These are phyloP conservation scores for Pichia nanzhaoensis DNA, from an alignment of 805 yeast genomes.

Conservation along the genomic window DNA sequence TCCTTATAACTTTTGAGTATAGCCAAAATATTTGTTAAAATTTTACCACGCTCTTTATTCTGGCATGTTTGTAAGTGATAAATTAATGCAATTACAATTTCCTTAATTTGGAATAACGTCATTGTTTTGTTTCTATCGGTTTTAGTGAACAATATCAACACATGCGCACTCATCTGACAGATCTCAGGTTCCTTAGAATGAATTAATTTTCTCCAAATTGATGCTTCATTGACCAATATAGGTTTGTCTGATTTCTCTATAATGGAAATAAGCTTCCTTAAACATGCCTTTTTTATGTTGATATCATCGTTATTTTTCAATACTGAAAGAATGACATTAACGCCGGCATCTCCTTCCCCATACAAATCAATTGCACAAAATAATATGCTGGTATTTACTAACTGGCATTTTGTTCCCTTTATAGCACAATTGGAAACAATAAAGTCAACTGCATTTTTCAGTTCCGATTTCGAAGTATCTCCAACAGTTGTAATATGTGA, in stretches of 20 bases:
- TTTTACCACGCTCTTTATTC: background rate
- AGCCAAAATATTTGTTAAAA: background rate
- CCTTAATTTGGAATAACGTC: slow-evolving; percentile 1
- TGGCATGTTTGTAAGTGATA: slow-evolving; percentile 5
- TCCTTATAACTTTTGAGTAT: slow-evolving; percentile 7
- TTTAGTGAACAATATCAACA: background rate
- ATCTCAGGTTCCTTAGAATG: slow-evolving; percentile 10
- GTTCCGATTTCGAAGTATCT: background rate
- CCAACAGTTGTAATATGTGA: background rate
- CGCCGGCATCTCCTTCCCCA: background rate
- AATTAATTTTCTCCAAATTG: slow-evolving; percentile 10
- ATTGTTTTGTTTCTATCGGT: background rate
- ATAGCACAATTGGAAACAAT: slow-evolving; percentile 1
- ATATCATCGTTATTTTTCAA: slow-evolving; percentile 3
- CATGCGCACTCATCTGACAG: background rate
- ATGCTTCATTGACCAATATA: background rate
- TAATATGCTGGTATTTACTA: slow-evolving; percentile 1
- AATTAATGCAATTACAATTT: slow-evolving; percentile 1
- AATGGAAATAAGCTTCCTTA: background rate
- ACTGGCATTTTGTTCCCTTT: background rate
- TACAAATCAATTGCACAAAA: slow-evolving; percentile 2
- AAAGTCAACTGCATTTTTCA: background rate
- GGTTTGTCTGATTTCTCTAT: background rate
- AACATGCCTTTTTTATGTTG: background rate
- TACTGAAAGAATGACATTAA: background rate